phyloP scores from a whole-genome alignment of 441 rosid species.

The Raphanus hybrid region DNA sequence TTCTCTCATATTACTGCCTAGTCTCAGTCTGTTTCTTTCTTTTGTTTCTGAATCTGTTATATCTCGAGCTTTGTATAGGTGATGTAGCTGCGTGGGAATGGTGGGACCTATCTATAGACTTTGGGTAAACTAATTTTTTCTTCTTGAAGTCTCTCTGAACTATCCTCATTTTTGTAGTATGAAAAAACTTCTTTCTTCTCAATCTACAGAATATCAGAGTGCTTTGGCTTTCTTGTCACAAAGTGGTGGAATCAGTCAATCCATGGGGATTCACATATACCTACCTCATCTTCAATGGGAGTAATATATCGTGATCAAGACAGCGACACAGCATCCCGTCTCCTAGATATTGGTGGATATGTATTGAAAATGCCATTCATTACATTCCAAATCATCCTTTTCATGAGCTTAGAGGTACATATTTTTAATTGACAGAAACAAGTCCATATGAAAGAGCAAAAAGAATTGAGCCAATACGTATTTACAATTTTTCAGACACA shows the following conservation, averaged over 20 bases:
- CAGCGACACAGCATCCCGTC: conserved; percentile 51
- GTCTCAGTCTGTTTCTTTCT: conserved; percentile 5
- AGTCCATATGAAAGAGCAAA: neutral
- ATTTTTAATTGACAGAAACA: conserved; percentile 11
- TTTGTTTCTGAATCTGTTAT: conserved; percentile 27
- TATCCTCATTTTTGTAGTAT: neutral
- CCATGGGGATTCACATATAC: conserved; percentile 52
- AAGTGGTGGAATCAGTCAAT: conserved; percentile 72
- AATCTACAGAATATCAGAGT: conserved; percentile 62
- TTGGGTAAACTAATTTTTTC: conserved; percentile 47
- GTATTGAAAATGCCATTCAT: conserved; percentile 66
- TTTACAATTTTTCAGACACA: too few relatives aligned
- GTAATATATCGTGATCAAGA: conserved; percentile 54
- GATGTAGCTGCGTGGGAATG: conserved; percentile 50
- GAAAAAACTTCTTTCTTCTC: conserved; percentile 30
- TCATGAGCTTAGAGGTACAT: conserved; percentile 75
- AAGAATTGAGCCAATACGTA: too few relatives aligned
- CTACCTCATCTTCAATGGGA: conserved; percentile 53
- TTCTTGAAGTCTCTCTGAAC: conserved; percentile 21
- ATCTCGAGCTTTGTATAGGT: conserved; percentile 46
- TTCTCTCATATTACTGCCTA: neutral
- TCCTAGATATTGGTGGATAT: conserved; percentile 71
- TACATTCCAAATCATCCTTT: conserved; percentile 60
- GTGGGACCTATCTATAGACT: conserved; percentile 50
- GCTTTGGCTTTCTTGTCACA: conserved; percentile 71